These are phyloP conservation scores for Lentithecium fluviatile DNA, from an alignment of 495 filamentous ascomycete genomes.

Conservation along the genomic window DNA sequence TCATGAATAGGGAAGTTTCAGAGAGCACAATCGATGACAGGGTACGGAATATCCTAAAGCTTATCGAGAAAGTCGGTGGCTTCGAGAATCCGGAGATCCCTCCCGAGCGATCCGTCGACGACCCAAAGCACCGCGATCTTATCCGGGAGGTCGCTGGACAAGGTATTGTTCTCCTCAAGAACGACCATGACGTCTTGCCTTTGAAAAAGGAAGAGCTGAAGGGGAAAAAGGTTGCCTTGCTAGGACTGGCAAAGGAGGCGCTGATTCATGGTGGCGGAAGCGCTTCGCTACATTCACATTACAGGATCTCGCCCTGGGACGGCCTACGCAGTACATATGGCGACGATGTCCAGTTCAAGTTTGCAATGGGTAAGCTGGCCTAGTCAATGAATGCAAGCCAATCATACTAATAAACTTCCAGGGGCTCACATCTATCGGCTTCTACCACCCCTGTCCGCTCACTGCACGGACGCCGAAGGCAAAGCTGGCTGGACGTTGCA, in stretches of 20 bases:
- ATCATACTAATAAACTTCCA: neutral
- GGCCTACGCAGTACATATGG: slow-evolving; percentile 9
- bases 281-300: slow-evolving; percentile 21
- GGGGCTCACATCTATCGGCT: slow-evolving; percentile 21
- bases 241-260: slow-evolving; percentile 19
- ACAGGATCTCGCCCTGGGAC: slow-evolving; percentile 22
- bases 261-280: slow-evolving; percentile 26
- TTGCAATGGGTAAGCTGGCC: slow-evolving; percentile 7
- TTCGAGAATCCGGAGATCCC: slow-evolving; percentile 24
- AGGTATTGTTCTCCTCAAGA: slow-evolving; percentile 31
- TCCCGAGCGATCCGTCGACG: slow-evolving; percentile 20
- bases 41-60: slow-evolving; percentile 24
- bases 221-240: slow-evolving; percentile 22
- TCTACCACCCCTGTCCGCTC: slow-evolving; percentile 4
- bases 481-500: slow-evolving; percentile 14
- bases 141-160: slow-evolving; percentile 23
- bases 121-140: slow-evolving; percentile 18
- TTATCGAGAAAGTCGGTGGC: slow-evolving; percentile 17
- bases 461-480: slow-evolving; percentile 7
- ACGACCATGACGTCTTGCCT: slow-evolving; percentile 22
- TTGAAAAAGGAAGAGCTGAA: slow-evolving; percentile 21
- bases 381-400: neutral
- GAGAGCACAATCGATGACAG: slow-evolving; percentile 9
- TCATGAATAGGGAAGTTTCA: slow-evolving; percentile 11
- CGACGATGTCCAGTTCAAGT: slow-evolving; percentile 20